Conservation (phyloP, 1,284 basidiomycete species). For the Boletus sp. region DNA sequence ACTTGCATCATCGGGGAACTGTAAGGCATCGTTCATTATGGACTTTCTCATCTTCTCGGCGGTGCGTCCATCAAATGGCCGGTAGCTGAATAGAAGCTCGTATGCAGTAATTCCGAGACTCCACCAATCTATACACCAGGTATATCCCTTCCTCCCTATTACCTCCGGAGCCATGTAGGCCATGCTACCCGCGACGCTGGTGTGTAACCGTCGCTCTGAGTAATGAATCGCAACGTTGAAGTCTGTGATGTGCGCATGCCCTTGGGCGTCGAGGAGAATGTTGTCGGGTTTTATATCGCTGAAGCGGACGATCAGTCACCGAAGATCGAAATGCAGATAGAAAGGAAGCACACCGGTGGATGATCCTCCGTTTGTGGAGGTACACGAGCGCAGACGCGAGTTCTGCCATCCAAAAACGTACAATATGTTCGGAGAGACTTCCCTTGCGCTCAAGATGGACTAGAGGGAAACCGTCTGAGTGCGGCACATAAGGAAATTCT, state of each 20-base stretch:
- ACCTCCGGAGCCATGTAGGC: constrained; percentile 99
- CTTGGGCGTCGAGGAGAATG: constrained; percentile 85
- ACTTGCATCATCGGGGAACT: constrained; percentile 55
- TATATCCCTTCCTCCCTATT: constrained; percentile 73
- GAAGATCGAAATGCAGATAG: constrained; percentile 9
- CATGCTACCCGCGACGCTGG: constrained; percentile 94
- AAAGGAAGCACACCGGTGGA: constrained; percentile 75
- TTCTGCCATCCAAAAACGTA: constrained; percentile 90
- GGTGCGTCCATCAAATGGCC: constrained; percentile 87
- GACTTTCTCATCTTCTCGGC: constrained; percentile 81
- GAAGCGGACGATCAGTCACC: constrained; percentile 29
- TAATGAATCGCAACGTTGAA: constrained; percentile 99
- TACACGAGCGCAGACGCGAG: constrained; percentile 83
- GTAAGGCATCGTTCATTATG: constrained; percentile 67
- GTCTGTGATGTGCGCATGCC: constrained; percentile 95
- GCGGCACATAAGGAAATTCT: constrained; percentile 1
- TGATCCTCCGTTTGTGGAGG: constrained; percentile 87
- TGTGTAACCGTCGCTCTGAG: constrained; percentile 80
- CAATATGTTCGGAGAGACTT: constrained; percentile 73
- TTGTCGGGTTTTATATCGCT: constrained; percentile 98
- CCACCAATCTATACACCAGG: constrained; percentile 94
- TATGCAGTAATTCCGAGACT: constrained; percentile 87
- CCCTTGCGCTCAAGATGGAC: constrained; percentile 87
- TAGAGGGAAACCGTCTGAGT: constrained; percentile 30
- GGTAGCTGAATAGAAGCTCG: constrained; percentile 82